phyloP scores from a whole-genome alignment of 192 early-diverging fungal genomes.

The Linnemannia zychae region DNA sequence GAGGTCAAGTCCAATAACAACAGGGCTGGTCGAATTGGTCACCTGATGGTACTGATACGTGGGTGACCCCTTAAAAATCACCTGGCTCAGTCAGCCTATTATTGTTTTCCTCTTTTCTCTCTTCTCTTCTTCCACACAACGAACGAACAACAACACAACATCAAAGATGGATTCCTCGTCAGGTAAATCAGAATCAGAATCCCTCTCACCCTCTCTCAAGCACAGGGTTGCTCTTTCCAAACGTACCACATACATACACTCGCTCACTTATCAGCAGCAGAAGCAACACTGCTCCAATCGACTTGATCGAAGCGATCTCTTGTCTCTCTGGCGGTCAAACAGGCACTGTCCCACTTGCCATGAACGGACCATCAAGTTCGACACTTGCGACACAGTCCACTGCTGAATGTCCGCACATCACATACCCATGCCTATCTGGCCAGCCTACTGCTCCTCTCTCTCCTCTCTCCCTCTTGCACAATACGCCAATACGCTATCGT shows the following conservation, averaged over 20 bases:
- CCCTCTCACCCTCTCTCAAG: too few species aligned
- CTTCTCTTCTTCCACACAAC: conserved; percentile 9
- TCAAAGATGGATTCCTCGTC: conserved; percentile 27
- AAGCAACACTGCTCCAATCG: background rate
- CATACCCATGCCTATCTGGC: background rate
- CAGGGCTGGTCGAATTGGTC: background rate
- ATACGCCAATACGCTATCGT: background rate
- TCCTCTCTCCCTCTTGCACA: background rate
- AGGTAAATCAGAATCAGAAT: conserved; percentile 26
- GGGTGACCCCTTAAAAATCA: background rate
- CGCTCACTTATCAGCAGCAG: too few species aligned
- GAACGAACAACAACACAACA: conserved; percentile 6
- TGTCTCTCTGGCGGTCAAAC: background rate
- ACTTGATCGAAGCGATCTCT: background rate
- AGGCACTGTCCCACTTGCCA: background rate
- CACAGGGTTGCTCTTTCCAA: background rate
- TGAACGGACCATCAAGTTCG: conserved; percentile 6
- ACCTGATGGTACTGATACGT: background rate
- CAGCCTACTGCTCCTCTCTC: background rate
- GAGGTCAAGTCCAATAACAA: background rate
- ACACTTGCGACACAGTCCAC: background rate
- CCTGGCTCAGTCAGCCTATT: background rate
- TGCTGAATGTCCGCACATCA: conserved; percentile 1
- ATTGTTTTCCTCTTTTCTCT: conserved; percentile 20
- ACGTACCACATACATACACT: too few species aligned